phyloP scores from a whole-genome alignment of 352 stramenopile species.

The Phytophthora sp. region DNA sequence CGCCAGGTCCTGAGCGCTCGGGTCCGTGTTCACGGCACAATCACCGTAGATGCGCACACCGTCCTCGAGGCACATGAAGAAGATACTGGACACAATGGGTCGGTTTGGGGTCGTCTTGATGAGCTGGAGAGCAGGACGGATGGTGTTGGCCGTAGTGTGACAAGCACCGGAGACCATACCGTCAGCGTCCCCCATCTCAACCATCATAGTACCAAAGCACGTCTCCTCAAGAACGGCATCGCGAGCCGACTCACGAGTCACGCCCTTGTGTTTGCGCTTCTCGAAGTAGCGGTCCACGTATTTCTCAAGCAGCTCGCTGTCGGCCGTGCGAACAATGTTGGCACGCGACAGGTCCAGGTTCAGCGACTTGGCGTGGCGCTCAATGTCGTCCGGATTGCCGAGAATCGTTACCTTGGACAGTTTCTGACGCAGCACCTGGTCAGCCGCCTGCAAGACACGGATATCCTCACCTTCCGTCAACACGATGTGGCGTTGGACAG shows the following conservation, averaged over 20 bases:
- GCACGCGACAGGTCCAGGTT: conserved; percentile 66
- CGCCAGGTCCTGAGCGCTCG: conserved; percentile 72
- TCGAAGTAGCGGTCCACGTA: conserved; percentile 73
- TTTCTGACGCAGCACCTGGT: conserved; percentile 69
- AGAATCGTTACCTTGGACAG: conserved; percentile 83
- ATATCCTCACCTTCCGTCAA: conserved; percentile 86
- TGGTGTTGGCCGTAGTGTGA: conserved; percentile 90
- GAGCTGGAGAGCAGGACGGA: conserved; percentile 85
- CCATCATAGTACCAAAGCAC: conserved; percentile 89
- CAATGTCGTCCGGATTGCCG: conserved; percentile 74
- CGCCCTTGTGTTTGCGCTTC: conserved; percentile 87
- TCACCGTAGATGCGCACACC: conserved; percentile 86
- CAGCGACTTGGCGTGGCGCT: conserved; percentile 66
- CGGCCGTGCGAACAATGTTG: conserved; percentile 62
- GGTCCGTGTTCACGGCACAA: conserved; percentile 87
- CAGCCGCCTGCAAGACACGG: conserved; percentile 78
- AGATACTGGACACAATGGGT: conserved; percentile 81
- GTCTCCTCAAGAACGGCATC: conserved; percentile 75
- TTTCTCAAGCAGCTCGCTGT: conserved; percentile 56
- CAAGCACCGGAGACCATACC: conserved; percentile 87
- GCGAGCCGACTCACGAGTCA: conserved; percentile 59
- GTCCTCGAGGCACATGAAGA: conserved; percentile 89
- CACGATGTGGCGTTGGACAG: conserved; percentile 81
- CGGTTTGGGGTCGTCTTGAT: conserved; percentile 82
- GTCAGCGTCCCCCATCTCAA: conserved; percentile 79